These are phyloP conservation scores for Colletotrichum tropicale DNA, from an alignment of 2,329 filamentous ascomycete species.

Conservation along the genomic window DNA sequence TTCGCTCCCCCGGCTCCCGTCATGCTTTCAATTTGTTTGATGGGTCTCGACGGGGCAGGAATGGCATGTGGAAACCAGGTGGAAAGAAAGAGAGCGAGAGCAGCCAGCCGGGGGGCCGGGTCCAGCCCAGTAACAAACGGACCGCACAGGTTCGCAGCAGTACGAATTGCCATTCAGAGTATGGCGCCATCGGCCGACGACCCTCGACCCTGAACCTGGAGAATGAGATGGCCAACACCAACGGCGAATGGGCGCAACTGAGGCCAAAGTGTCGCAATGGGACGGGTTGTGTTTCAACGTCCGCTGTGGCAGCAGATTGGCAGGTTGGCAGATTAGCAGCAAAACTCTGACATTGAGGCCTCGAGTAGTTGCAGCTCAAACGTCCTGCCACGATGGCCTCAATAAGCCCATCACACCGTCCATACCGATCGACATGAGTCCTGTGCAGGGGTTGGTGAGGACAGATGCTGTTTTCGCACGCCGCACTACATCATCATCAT, in stretches of 20 bases:
- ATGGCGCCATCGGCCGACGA: background rate
- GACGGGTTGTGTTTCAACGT: background rate
- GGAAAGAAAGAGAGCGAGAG: background rate
- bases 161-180: background rate
- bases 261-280: background rate
- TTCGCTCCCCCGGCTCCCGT: background rate
- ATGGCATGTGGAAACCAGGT: background rate
- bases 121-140: background rate
- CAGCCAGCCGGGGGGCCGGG: background rate
- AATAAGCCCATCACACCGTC: background rate
- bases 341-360: background rate
- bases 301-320: background rate
- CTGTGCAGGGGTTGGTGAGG: background rate
- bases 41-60: background rate
- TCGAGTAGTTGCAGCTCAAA: background rate
- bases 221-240: background rate
- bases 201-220: background rate
- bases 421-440: background rate
- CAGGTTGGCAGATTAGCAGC: background rate
- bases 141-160: background rate
- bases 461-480: background rate
- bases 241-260: background rate
- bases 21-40: background rate
- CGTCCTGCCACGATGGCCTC: background rate
- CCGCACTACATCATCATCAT: background rate